phyloP scores from a whole-genome alignment of 1,284 basidiomycete species.

The Agaricales sp. region DNA sequence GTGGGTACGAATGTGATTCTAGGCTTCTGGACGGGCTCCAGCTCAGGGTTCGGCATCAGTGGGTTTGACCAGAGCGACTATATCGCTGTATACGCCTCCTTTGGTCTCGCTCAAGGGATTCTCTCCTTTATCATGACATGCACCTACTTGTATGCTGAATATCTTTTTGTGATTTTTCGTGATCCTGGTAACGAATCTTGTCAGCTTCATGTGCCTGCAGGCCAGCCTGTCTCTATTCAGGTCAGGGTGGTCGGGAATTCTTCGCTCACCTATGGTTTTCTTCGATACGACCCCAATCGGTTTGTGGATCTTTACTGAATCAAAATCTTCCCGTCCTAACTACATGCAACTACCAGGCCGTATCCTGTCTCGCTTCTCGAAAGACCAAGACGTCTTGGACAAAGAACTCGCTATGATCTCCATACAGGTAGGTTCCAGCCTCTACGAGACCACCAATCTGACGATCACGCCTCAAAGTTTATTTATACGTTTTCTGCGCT shows the following conservation, averaged over 20 bases:
- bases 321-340: neutral
- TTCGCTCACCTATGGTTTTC: conserved; percentile 51
- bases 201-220: conserved; percentile 1
- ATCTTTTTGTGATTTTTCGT: neutral
- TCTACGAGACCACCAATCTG: neutral
- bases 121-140: neutral
- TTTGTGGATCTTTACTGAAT: conserved; percentile 10
- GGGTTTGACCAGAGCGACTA: conserved; percentile 3
- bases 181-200: neutral
- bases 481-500: conserved; percentile 35
- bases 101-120: conserved; percentile 29
- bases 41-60: neutral
- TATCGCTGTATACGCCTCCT: conserved; percentile 13
- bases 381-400: conserved; percentile 53
- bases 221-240: neutral
- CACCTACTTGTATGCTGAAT: neutral
- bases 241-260: neutral
- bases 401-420: conserved; percentile 6
- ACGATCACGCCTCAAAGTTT: conserved; percentile 21
- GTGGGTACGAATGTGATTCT: conserved; percentile 36
- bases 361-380: conserved; percentile 49
- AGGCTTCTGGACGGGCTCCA: conserved; percentile 14
- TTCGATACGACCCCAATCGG: conserved; percentile 82
- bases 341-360: conserved; percentile 29
- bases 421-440: neutral